Evolutionary conservation across 257 asterid genomes (phyloP), one percentile per base, ranked within the genome.

Genomic region (Nicotiana sylvestris): DNA sequence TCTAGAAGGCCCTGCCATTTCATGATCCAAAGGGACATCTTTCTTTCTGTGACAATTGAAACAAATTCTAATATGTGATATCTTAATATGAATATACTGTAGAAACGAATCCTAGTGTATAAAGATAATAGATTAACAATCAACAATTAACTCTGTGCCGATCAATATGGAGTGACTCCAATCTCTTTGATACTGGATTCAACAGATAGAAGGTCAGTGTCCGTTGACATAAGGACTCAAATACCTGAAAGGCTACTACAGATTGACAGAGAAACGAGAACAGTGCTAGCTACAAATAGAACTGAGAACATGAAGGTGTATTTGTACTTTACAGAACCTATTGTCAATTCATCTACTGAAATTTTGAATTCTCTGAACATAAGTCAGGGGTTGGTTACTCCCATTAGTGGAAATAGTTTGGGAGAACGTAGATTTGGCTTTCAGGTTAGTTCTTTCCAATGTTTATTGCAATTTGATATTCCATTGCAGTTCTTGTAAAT

Each of bases 341-440:
- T 96, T 60, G 66, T 88, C 84, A 96, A 96, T 87, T 87, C 99
- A 15, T 92, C 98, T 29, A 61, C 91, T 21, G 97, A 96, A 84
- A 88, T 96, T 27, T 84, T 94, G 93, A 90, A 81, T 9, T 84
- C 96, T 68, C 90, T 96, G 70, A 89, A 81, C 77, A 82, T 88
- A 61, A 94, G 87, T 85, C 92, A 86, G 68, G 99, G 98, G 12
- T 86, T 92, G 4, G 90, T 96, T 21, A 82, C 87, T 80, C 94
- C 98, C 29, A 91, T 93, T 60, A 85, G 11, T 43, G 96, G 94
- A 77, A 89, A 89, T 85, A 88, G 84, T 89, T 80, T 85, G 12
- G 98, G 97, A 65, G 89, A 88, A 39, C 97, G 98, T 3, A 92
- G 99, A 91, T 96, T 96, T 53, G 98, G 97, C 57, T 96, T 91